These are phyloP conservation scores for Volutella citrinella DNA, from an alignment of 2,329 filamentous ascomycete species.

Conservation along the genomic window DNA sequence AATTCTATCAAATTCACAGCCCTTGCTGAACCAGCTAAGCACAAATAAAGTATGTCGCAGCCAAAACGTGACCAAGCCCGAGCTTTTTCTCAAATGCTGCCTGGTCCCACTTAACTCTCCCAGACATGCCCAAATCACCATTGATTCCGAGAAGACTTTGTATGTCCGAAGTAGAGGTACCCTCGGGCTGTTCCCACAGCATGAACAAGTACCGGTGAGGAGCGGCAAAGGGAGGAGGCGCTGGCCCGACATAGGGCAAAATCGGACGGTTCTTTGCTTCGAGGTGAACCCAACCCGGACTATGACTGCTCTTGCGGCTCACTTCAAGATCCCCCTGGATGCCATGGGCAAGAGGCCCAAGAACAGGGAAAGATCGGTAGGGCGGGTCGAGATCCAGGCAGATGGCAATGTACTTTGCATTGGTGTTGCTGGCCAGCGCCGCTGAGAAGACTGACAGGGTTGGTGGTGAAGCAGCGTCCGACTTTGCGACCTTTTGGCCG, in stretches of 20 bases:
- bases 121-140: slow-evolving; percentile 30
- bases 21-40: too few relatives aligned
- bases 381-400: slow-evolving; percentile 47
- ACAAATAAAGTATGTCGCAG: slow-evolving; percentile 15
- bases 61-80: slow-evolving; percentile 35
- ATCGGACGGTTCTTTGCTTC: slow-evolving; percentile 23
- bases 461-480: too few relatives aligned
- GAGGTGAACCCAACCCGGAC: too few relatives aligned
- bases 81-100: slow-evolving; percentile 44
- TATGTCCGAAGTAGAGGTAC: slow-evolving; percentile 10
- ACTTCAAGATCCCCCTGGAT: slow-evolving; percentile 38
- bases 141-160: slow-evolving; percentile 31
- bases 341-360: slow-evolving; percentile 48
- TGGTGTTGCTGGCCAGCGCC: too few relatives aligned
- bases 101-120: slow-evolving; percentile 41
- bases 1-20: too few relatives aligned
- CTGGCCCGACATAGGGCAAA: slow-evolving; percentile 41
- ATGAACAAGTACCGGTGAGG: slow-evolving; percentile 50
- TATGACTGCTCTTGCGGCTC: slow-evolving; percentile 2
- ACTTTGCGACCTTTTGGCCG: too few relatives aligned
- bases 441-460: too few relatives aligned
- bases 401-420: slow-evolving; percentile 43
- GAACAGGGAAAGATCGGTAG: slow-evolving; percentile 35
- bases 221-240: slow-evolving; percentile 41
- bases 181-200: slow-evolving; percentile 43